Base-by-base conservation (phyloP, 176 grass and related monocot genomes). In the Oryza nivara region DNA sequence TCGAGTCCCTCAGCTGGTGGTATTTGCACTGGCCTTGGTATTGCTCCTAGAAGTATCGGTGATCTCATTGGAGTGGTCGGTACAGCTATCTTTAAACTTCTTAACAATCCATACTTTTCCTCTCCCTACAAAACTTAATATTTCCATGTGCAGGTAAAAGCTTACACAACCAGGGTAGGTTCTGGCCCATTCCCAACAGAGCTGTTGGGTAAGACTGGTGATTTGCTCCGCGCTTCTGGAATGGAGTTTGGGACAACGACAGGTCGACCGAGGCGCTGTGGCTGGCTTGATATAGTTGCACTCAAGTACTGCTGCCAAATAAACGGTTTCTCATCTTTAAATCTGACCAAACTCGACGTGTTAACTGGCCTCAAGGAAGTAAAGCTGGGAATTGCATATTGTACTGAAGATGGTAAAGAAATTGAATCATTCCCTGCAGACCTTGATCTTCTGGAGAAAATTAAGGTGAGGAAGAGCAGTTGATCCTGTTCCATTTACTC, bases 171-270 rank as follows among this genome's bases (percentile, higher is more conserved):
- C 73, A 91, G 96, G 83, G 93, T 98, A 41, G 96, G 96, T 34
- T 95, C 89, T 17, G 96, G 96, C 48, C 92, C 96, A 68, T 98
- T 95, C 83, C 96, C 92, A 52, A 95, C 96, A 44, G 92, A 98
- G 88, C 71, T 98, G 16, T 32, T 98, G 63, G 91, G 93, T 34
- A 90, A 91, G 34, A 79, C 36, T 22, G 96, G 96, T 0, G 96
- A 98, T 72, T 56, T 86, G 19, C 92, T 98, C 22, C 86, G 91
- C 0, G 77, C 86, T 41, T 85, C 89, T 51, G 96, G 96, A 76
- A 90, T 95, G 96, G 96, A 95, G 67, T 98, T 98, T 17, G 96
- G 96, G 34, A 95, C 96, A 2, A 98, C 93, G 8, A 95, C 93
- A 70, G 93, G 96, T 67, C 91, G 91, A 20, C 96, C 96, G 2